Evolutionary conservation across 768 basidiomycete genomes (phyloP).

Genomic region (Russula sp.): DNA sequence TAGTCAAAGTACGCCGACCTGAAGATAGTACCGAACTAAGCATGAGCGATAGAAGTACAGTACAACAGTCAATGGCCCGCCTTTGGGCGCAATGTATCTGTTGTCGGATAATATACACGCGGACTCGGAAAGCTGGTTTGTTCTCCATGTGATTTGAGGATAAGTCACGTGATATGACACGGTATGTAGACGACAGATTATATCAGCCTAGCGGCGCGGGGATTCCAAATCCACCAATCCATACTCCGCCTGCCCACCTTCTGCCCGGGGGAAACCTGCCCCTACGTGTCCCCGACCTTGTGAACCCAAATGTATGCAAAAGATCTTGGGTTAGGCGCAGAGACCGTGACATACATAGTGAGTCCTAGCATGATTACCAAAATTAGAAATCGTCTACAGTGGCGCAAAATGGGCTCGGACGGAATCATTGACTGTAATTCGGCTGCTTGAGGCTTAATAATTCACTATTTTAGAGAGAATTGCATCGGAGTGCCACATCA

Average conservation of each 20-base stretch:
- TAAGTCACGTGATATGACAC: constrained; percentile 1
- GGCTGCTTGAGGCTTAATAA: constrained; percentile 1
- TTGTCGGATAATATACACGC: constrained; percentile 1
- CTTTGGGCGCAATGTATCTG: background rate
- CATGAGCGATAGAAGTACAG: constrained; percentile 12
- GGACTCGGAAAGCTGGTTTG: background rate
- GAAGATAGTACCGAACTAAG: constrained; percentile 23
- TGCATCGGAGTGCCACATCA: constrained; percentile 12
- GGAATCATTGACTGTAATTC: background rate
- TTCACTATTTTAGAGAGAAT: constrained; percentile 15
- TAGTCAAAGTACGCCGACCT: constrained; percentile 11
- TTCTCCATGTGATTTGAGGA: constrained; percentile 14
- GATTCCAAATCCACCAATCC: too few species aligned
- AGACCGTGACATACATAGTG: background rate
- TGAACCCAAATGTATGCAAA: too few species aligned
- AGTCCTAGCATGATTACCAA: too few species aligned
- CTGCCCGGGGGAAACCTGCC: background rate
- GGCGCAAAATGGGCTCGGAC: background rate
- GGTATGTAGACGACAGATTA: too few species aligned
- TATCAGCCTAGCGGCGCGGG: too few species aligned
- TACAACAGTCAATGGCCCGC: background rate
- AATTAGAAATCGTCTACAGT: background rate
- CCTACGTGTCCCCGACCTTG: background rate
- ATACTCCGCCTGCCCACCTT: background rate
- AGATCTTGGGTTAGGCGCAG: background rate